These are phyloP conservation scores for Marasmius tenuissimus DNA, from an alignment of 1,284 basidiomycete species.

Conservation along the genomic window DNA sequence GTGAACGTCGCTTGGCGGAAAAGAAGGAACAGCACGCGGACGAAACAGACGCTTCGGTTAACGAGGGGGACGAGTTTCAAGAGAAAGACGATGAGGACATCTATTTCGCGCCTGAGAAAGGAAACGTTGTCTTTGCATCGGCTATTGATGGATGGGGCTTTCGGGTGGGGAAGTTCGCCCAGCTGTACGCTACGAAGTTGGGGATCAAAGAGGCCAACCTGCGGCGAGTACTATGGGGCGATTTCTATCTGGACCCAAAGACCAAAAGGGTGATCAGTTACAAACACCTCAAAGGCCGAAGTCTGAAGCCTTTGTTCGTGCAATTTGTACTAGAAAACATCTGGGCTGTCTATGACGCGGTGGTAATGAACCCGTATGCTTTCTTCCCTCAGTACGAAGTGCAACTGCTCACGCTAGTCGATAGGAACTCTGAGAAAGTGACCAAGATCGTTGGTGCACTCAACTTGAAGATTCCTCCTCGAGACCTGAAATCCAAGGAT, in stretches of 20 bases:
- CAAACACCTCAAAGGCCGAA: constrained; percentile 85
- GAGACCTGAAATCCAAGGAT: constrained; percentile 94
- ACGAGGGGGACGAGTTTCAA: constrained; percentile 69
- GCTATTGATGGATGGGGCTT: constrained; percentile 99
- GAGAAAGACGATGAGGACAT: constrained; percentile 98
- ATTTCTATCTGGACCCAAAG: constrained; percentile 97
- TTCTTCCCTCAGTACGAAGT: constrained; percentile 37
- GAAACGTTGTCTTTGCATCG: constrained; percentile 96
- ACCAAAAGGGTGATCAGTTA: constrained; percentile 91
- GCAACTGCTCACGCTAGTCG: constrained; percentile 57
- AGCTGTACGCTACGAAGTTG: constrained; percentile 90
- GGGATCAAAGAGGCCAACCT: constrained; percentile 90
- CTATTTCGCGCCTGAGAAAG: constrained; percentile 95
- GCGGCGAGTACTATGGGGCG: constrained; percentile 92
- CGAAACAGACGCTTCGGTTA: constrained; percentile 58
- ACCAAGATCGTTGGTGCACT: constrained; percentile 87
- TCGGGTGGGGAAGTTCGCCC: constrained; percentile 90
- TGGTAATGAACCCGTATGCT: constrained; percentile 83
- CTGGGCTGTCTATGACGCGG: constrained; percentile 94
- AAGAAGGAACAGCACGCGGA: constrained; percentile 73
- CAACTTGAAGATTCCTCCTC: constrained; percentile 81
- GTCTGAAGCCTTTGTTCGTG: constrained; percentile 96
- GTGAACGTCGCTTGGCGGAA: constrained; percentile 76
- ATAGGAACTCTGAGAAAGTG: constrained; percentile 86
- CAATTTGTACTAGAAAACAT: constrained; percentile 98